Percentiles rank a stretch among this genome's conserved stretches.
Evolutionary conservation across 2,329 filamentous ascomycete genomes (phyloP).

Genomic region (Coniochaeta ligniaria): DNA sequence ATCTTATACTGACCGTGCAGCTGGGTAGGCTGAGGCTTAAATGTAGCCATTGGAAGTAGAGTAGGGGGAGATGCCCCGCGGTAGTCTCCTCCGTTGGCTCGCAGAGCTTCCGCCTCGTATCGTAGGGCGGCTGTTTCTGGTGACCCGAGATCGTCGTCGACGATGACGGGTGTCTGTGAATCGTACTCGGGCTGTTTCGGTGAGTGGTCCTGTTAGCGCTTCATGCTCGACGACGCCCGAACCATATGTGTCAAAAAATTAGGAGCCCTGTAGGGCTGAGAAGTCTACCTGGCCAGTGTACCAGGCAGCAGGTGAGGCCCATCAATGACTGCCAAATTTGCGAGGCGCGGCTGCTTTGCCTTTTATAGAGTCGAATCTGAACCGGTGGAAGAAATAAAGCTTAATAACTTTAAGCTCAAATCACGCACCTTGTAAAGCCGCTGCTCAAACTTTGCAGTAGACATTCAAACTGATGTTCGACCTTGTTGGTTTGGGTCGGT

Average conservation of each 20-base stretch:
- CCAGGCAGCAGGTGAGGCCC: background rate
- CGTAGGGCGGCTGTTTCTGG: slow-evolving; percentile 48
- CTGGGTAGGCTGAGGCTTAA: slow-evolving; percentile 70
- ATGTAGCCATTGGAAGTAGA: slow-evolving; percentile 73
- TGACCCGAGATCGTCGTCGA: slow-evolving; percentile 51
- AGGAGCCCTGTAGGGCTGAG: background rate
- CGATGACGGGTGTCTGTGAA: slow-evolving; percentile 48
- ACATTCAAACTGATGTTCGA: slow-evolving; percentile 44
- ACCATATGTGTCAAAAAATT: background rate
- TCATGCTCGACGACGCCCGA: background rate
- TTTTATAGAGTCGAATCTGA: too few relatives aligned
- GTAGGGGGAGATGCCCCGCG: slow-evolving; percentile 49
- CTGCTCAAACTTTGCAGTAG: slow-evolving; percentile 48
- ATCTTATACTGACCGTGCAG: slow-evolving; percentile 65
- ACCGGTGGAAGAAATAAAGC: background rate
- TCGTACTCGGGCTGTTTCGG: slow-evolving; percentile 41
- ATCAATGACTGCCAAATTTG: background rate
- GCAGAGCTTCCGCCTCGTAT: slow-evolving; percentile 49
- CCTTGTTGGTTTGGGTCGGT: background rate
- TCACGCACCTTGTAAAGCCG: slow-evolving; percentile 52
- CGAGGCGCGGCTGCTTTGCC: background rate
- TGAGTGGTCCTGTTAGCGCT: background rate
- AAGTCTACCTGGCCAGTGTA: background rate
- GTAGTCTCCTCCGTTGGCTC: slow-evolving; percentile 45
- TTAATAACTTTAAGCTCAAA: slow-evolving; percentile 29